phyloP scores from a whole-genome alignment of 2,329 filamentous ascomycete genomes.

The Colletotrichum abscissum region DNA sequence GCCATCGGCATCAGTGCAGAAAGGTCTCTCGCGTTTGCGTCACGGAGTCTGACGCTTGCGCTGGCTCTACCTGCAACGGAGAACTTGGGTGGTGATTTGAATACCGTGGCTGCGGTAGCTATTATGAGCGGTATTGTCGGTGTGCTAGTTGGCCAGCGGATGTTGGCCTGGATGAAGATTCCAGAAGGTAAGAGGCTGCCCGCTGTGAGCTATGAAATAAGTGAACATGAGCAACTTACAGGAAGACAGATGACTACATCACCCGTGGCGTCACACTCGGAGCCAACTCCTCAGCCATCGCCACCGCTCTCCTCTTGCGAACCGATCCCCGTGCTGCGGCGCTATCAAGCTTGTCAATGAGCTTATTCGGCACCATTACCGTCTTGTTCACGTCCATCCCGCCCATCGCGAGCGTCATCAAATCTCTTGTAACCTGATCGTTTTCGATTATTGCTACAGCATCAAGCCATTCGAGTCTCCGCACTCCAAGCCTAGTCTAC shows the following conservation, averaged over 20 bases:
- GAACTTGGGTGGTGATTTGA: constrained; percentile 67
- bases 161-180: constrained; percentile 62
- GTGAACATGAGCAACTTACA: background rate
- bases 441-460: too few species aligned
- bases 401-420: constrained; percentile 59
- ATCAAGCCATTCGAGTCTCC: too few species aligned
- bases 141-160: constrained; percentile 62
- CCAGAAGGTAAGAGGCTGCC: constrained; percentile 56
- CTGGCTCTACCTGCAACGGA: constrained; percentile 67
- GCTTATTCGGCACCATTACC: constrained; percentile 68
- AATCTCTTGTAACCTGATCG: constrained; percentile 51
- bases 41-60: constrained; percentile 68
- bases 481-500: too few species aligned
- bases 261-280: constrained; percentile 72
- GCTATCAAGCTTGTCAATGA: constrained; percentile 70
- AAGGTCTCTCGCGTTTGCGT: constrained; percentile 66
- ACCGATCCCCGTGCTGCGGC: constrained; percentile 70
- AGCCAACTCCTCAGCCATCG: constrained; percentile 69
- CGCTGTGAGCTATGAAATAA: background rate
- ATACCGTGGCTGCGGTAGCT: constrained; percentile 66
- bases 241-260: constrained; percentile 66
- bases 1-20: constrained; percentile 64
- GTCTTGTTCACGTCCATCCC: constrained; percentile 69
- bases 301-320: constrained; percentile 65
- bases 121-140: constrained; percentile 71